A percentile compares a stretch with the other conserved stretches of the same genome.
These are phyloP conservation scores for Coelastrella sp. DNA, from an alignment of 139 green algal species.

Conservation along the genomic window DNA sequence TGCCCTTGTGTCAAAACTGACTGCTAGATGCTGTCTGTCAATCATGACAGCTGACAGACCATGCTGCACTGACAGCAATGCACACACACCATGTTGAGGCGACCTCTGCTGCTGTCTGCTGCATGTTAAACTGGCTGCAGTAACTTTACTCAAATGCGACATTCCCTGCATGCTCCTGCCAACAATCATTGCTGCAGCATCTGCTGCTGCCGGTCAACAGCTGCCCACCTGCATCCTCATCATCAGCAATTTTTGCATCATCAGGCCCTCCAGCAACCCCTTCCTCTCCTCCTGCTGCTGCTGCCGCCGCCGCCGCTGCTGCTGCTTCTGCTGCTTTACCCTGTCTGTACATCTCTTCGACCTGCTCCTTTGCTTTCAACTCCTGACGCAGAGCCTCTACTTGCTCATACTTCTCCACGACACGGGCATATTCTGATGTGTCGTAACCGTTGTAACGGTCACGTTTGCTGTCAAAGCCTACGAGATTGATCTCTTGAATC, in stretches of 20 bases:
- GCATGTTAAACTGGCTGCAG: too few relatives aligned
- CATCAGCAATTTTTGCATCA: slow-evolving; percentile 90
- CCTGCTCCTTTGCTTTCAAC: slow-evolving; percentile 74
- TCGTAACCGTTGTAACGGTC: slow-evolving; percentile 91
- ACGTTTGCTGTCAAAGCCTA: slow-evolving; percentile 91
- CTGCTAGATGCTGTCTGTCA: too few relatives aligned
- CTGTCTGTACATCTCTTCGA: slow-evolving; percentile 46
- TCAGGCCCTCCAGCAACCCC: slow-evolving; percentile 52
- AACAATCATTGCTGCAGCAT: background rate
- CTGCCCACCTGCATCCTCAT: slow-evolving; percentile 77
- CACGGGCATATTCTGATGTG: slow-evolving; percentile 75
- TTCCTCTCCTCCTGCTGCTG: slow-evolving; percentile 56
- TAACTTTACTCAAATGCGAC: too few relatives aligned
- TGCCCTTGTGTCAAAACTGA: too few relatives aligned
- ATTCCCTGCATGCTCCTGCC: background rate
- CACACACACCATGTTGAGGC: too few relatives aligned
- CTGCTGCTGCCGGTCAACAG: slow-evolving; percentile 15
- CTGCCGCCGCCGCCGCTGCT: slow-evolving; percentile 64
- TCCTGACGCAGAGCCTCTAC: slow-evolving; percentile 79
- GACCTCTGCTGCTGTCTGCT: too few relatives aligned
- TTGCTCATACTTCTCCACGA: slow-evolving; percentile 82
- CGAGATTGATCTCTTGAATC: slow-evolving; percentile 86
- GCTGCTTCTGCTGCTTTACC: slow-evolving; percentile 68
- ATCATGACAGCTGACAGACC: too few relatives aligned
- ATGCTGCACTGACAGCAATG: too few relatives aligned